Conservation (phyloP, 768 basidiomycete genomes). For the Solioccasus polychromus region DNA sequence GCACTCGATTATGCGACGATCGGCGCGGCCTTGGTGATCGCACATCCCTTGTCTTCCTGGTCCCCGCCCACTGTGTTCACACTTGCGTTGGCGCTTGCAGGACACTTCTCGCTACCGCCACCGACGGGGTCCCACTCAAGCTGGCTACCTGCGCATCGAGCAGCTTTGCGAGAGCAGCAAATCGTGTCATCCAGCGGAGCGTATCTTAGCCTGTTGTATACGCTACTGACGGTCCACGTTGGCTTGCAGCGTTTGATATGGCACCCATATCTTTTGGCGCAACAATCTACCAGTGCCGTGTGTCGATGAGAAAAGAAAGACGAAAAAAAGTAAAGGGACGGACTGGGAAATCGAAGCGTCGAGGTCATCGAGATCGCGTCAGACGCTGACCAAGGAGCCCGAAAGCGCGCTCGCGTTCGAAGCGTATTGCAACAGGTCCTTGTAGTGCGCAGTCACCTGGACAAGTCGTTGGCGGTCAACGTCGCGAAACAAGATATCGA, state of each 20-base stretch:
- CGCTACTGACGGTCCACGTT: conserved; percentile 74
- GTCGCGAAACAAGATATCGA: neutral
- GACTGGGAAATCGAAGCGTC: conserved; percentile 78
- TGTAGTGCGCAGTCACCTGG: conserved; percentile 81
- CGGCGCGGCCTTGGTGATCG: conserved; percentile 88
- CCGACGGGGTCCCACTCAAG: conserved; percentile 32
- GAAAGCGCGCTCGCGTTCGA: conserved; percentile 69
- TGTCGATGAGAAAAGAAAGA: neutral
- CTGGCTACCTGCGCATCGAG: conserved; percentile 84
- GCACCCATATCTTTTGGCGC: conserved; percentile 79
- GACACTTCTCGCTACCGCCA: neutral
- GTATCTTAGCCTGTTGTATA: conserved; percentile 84
- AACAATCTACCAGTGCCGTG: conserved; percentile 51
- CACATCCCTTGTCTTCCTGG: conserved; percentile 82
- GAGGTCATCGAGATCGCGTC: conserved; percentile 68
- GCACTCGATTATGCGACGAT: conserved; percentile 87
- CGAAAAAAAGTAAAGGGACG: conserved; percentile 14
- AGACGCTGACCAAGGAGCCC: conserved; percentile 64
- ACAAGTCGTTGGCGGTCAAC: too few species aligned
- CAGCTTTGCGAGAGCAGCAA: conserved; percentile 77
- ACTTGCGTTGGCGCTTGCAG: too few species aligned
- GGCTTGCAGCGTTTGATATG: conserved; percentile 70
- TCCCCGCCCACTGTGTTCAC: conserved; percentile 30
- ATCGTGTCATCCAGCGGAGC: conserved; percentile 79
- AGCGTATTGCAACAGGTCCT: conserved; percentile 76